Conservation (phyloP, 306 rosid genomes). For the Glycine latifolia region DNA sequence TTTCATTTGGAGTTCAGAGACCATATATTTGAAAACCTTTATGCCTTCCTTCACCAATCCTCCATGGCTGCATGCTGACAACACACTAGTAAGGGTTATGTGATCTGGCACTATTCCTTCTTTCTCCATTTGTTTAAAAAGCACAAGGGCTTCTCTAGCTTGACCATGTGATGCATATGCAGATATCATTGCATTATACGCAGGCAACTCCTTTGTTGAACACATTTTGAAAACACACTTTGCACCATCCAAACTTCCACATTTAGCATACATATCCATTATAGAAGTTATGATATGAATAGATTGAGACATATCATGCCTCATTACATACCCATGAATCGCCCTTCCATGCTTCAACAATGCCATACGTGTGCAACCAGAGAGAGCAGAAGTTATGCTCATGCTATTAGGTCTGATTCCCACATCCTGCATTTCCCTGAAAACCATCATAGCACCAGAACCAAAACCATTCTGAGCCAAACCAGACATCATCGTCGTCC, state of each 20-base stretch:
- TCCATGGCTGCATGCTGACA: slow-evolving; percentile 79
- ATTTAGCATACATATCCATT: slow-evolving; percentile 87
- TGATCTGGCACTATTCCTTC: slow-evolving; percentile 62
- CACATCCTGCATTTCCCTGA: slow-evolving; percentile 69
- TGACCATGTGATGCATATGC: slow-evolving; percentile 78
- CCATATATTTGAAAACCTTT: slow-evolving; percentile 72
- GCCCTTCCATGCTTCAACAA: slow-evolving; percentile 69
- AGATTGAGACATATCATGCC: slow-evolving; percentile 55
- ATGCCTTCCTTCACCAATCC: slow-evolving; percentile 67
- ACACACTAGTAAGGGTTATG: slow-evolving; percentile 67
- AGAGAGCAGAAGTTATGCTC: slow-evolving; percentile 64
- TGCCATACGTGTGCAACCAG: slow-evolving; percentile 65
- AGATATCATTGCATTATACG: slow-evolving; percentile 81
- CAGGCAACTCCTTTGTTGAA: slow-evolving; percentile 59
- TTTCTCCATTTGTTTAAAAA: slow-evolving; percentile 56
- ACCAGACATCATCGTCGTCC: slow-evolving; percentile 82
- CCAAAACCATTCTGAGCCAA: slow-evolving; percentile 65
- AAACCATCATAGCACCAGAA: slow-evolving; percentile 61
- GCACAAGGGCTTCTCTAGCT: slow-evolving; percentile 66
- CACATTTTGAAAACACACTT: slow-evolving; percentile 59
- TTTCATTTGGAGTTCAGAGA: slow-evolving; percentile 58
- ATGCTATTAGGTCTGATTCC: slow-evolving; percentile 65
- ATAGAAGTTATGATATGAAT: slow-evolving; percentile 62
- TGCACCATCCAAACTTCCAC: slow-evolving; percentile 65
- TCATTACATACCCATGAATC: slow-evolving; percentile 71